A percentile compares a stretch with the other conserved stretches of the same genome.
phyloP scores from a whole-genome alignment of 129 eudicot genomes.

The Solidago caesia region DNA sequence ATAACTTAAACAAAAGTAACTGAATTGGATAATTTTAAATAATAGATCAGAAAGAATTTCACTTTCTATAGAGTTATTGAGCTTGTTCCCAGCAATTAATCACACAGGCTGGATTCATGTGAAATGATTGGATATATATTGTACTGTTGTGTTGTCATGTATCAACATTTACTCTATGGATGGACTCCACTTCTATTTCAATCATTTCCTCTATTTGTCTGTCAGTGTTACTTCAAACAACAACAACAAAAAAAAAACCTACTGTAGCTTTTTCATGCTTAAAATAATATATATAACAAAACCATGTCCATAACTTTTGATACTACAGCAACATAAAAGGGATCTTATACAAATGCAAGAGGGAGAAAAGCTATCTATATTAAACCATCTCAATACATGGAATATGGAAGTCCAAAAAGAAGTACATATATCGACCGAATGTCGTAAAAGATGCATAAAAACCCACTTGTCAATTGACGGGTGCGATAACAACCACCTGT shows the following conservation, averaged over 20 bases:
- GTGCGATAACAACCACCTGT: not conserved
- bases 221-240: conserved; percentile 22
- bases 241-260: not conserved
- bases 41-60: conserved; percentile 16
- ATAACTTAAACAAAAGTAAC: not conserved
- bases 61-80: conserved; percentile 34
- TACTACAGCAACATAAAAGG: not conserved
- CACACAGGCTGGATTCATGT: conserved; percentile 47
- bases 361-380: not conserved
- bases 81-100: conserved; percentile 33
- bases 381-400: not conserved
- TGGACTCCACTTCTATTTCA: conserved; percentile 32
- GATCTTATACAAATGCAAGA: not conserved
- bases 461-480: not conserved
- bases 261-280: not conserved
- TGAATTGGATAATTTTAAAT: conserved; percentile 3
- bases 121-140: conserved; percentile 36
- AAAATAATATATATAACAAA: not conserved
- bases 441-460: not conserved
- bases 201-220: conserved; percentile 32
- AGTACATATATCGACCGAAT: not conserved
- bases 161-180: conserved; percentile 29
- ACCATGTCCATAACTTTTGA: not conserved
- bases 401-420: not conserved
- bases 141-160: conserved; percentile 35